A percentile compares a stretch with the other conserved stretches of the same genome.
These are phyloP conservation scores for Lepidopterella palustris DNA, from an alignment of 495 filamentous ascomycete species.

Conservation along the genomic window DNA sequence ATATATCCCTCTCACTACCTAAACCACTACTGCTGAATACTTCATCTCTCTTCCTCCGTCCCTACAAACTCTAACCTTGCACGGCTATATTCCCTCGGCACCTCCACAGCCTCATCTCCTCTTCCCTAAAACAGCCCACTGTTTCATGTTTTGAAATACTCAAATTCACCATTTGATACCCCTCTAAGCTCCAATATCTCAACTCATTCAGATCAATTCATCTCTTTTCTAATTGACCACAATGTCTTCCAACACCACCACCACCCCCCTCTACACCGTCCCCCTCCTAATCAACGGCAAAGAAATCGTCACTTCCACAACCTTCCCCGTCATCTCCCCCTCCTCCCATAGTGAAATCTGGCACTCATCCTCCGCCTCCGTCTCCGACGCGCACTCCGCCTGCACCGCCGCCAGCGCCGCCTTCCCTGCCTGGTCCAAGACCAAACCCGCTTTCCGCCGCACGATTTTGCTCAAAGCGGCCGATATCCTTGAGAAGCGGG, in stretches of 20 bases:
- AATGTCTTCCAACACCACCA: slow-evolving; percentile 4
- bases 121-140: no score
- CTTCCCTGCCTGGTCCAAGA: slow-evolving; percentile 63
- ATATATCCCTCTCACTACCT: no score
- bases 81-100: no score
- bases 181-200: no score
- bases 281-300: slow-evolving; percentile 72
- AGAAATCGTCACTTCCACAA: slow-evolving; percentile 52
- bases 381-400: slow-evolving; percentile 55
- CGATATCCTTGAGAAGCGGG: slow-evolving; percentile 56
- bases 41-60: no score
- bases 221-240: not conserved
- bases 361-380: slow-evolving; percentile 54
- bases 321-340: slow-evolving; percentile 63
- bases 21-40: no score
- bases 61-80: no score
- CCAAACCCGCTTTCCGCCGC: slow-evolving; percentile 54
- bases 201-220: not conserved
- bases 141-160: no score
- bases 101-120: no score
- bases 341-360: slow-evolving; percentile 55
- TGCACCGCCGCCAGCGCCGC: slow-evolving; percentile 61
- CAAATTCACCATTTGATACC: no score
- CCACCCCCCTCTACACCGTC: slow-evolving; percentile 35
- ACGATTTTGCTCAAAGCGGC: slow-evolving; percentile 67